phyloP scores from a whole-genome alignment of 2,329 filamentous ascomycete species.

The Ambrosiella beaveri region DNA sequence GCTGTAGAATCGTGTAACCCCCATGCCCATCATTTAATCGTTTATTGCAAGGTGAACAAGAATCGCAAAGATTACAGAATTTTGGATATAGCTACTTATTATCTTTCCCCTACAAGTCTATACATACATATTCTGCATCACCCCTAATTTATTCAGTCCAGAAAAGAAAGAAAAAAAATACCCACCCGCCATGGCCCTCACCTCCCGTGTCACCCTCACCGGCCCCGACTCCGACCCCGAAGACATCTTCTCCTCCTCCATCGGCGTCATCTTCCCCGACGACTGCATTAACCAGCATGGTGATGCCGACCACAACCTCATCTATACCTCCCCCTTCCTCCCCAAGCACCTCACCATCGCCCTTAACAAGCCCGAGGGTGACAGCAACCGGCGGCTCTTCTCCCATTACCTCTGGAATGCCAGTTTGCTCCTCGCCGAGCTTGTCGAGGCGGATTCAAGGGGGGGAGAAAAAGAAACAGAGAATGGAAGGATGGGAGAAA shows the following conservation, averaged over 20 bases:
- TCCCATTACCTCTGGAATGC: slow-evolving; percentile 63
- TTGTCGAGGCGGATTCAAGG: slow-evolving; percentile 34
- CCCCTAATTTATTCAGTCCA: too few species aligned
- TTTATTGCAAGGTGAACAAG: too few species aligned
- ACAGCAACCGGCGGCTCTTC: slow-evolving; percentile 42
- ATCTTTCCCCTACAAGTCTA: too few species aligned
- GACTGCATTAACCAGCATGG: slow-evolving; percentile 51
- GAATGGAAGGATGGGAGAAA: not conserved
- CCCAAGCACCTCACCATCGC: slow-evolving; percentile 27
- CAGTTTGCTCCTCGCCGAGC: slow-evolving; percentile 35
- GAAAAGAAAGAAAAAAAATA: not conserved
- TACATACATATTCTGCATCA: too few species aligned
- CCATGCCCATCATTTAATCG: too few species aligned
- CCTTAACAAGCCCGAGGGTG: slow-evolving; percentile 30
- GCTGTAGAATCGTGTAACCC: too few species aligned
- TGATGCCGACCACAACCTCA: slow-evolving; percentile 37
- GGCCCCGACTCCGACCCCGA: slow-evolving; percentile 29
- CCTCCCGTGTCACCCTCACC: slow-evolving; percentile 19
- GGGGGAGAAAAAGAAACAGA: not conserved
- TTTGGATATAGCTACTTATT: too few species aligned
- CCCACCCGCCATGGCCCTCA: slow-evolving; percentile 26
- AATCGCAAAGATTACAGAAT: too few species aligned
- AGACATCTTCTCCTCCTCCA: slow-evolving; percentile 40
- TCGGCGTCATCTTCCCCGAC: slow-evolving; percentile 50
- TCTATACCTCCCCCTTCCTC: slow-evolving; percentile 39